Evolutionary conservation across 75 land plant genomes (phyloP), one percentile per base, ranked within the genome.

Genomic region (Adiantum capillusveneris): DNA sequence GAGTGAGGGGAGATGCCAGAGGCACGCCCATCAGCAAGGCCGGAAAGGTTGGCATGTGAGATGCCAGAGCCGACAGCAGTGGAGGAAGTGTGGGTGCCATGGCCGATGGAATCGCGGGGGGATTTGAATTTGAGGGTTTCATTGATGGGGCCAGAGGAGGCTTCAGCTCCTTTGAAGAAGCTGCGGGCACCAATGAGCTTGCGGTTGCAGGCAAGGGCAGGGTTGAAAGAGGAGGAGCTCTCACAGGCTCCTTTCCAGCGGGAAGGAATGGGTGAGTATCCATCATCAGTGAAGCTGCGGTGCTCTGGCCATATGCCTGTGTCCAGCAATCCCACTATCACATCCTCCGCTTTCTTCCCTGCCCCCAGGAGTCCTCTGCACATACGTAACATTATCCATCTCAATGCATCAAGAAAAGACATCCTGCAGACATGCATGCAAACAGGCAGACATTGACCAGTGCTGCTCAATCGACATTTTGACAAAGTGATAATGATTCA

Each of bases 151-250:
- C 67, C 72, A n/a, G 46, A 31, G 14, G 62, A 68, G 18, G 88
- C 84, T 36, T 81, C 84, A 53, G 82, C 82, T 0, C 95, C 95
- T 43, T 71, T 80, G n/a, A 73, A 58, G 71, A 92, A 92, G 43
- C 54, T 85, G 44, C 95, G 56, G n/a, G 97, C 97, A 1, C 97
- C 97, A 34, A n/a, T n/a, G n/a, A n/a, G n/a, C n/a, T n/a, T n/a
- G n/a, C n/a, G n/a, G n/a, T n/a, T n/a, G n/a, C n/a, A n/a, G n/a
- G n/a, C n/a, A n/a, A n/a, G n/a, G n/a, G n/a, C n/a, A n/a, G n/a
- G n/a, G n/a, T n/a, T n/a, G n/a, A n/a, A n/a, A n/a, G n/a, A n/a
- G n/a, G n/a, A n/a, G n/a, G n/a, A n/a, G 0, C 34, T 24, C 36
- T 65, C 66, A 43, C 86, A 79, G 1, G 0, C 22, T 0, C 86